These are phyloP conservation scores for Hericium alpestre DNA, from an alignment of 768 basidiomycete species.

Conservation along the genomic window DNA sequence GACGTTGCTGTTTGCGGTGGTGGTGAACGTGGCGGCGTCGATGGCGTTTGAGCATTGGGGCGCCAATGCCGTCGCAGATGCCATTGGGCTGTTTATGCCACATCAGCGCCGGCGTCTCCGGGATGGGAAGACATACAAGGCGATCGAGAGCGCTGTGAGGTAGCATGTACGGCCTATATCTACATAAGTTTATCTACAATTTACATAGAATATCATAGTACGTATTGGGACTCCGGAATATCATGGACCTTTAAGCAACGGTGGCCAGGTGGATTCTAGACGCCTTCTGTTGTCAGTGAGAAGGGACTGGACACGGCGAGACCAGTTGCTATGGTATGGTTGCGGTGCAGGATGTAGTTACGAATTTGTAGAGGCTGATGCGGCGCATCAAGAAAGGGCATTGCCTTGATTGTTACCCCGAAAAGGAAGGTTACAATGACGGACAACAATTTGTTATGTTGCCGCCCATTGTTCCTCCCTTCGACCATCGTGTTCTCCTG, in stretches of 20 bases:
- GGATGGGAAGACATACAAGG: conserved; percentile 76
- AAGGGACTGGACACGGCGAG: not conserved
- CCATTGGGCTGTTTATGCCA: conserved; percentile 37
- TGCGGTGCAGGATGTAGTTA: too few relatives aligned
- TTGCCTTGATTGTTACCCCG: too few relatives aligned
- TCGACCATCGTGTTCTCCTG: not conserved
- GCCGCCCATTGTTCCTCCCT: not conserved
- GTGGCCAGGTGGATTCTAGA: too few relatives aligned
- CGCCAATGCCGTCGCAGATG: conserved; percentile 41
- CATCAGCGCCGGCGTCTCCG: conserved; percentile 37
- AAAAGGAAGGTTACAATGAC: not conserved
- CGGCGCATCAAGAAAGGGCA: too few relatives aligned
- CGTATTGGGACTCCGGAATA: too few relatives aligned
- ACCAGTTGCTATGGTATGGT: too few relatives aligned
- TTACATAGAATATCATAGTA: not conserved
- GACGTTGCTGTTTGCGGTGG: conserved; percentile 56
- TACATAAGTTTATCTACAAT: not conserved
- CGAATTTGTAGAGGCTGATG: too few relatives aligned
- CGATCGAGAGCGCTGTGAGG: conserved; percentile 63
- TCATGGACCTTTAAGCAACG: too few relatives aligned
- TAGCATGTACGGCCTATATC: not conserved
- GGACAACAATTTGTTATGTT: not conserved
- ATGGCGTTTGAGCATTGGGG: conserved; percentile 73
- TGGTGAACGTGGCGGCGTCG: conserved; percentile 61
- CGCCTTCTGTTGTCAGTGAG: not conserved